Evolutionary conservation across 441 rosid species (phyloP).

Genomic region (Pelargonium myrrhifolium): DNA sequence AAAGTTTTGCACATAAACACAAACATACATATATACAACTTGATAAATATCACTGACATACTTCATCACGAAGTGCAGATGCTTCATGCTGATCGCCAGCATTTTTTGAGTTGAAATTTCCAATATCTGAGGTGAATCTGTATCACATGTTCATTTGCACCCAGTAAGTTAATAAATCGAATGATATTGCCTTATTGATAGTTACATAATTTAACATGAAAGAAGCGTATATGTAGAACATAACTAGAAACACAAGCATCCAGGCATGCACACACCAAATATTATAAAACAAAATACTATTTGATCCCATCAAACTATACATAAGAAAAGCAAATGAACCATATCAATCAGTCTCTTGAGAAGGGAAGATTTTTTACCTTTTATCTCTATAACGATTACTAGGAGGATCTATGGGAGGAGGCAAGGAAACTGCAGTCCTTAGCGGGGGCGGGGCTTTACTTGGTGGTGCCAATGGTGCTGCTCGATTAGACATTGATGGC

Average conservation of each 20-base stretch:
- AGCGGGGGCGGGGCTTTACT: constrained; percentile 32
- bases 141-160: constrained; percentile 20
- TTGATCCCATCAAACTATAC: neutral
- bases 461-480: constrained; percentile 37
- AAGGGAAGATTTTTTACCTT: constrained; percentile 25
- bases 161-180: constrained; percentile 12
- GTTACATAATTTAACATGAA: neutral
- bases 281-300: neutral
- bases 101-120: constrained; percentile 31
- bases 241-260: neutral
- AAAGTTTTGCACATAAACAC: neutral
- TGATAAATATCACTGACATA: constrained; percentile 19
- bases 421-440: constrained; percentile 43
- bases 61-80: constrained; percentile 74
- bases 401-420: constrained; percentile 40
- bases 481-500: constrained; percentile 32
- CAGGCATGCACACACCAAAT: neutral
- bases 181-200: neutral
- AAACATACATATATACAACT: neutral
- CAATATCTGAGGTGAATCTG: constrained; percentile 41
- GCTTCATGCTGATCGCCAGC: constrained; percentile 48
- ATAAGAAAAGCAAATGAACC: neutral
- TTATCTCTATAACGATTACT: constrained; percentile 35
- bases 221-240: neutral
- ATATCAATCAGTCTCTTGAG: neutral